phyloP scores from a whole-genome alignment of 305 asterid genomes.

The Solanum chacoense region DNA sequence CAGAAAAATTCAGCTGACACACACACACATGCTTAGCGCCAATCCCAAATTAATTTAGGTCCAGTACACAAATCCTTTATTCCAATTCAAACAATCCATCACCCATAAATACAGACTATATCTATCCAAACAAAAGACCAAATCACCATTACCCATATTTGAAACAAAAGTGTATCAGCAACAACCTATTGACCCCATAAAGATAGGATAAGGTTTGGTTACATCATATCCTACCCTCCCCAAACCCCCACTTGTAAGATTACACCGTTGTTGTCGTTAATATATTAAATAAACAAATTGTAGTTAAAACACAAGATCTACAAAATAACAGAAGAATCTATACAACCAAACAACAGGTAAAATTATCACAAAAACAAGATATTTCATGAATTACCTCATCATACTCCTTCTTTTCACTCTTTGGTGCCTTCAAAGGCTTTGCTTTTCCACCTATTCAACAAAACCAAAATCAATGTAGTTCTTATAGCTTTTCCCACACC shows the following conservation, averaged over 20 bases:
- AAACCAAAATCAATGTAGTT: background rate
- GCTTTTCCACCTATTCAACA: constrained; percentile 76
- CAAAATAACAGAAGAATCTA: background rate
- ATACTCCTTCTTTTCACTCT: constrained; percentile 69
- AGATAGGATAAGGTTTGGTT: background rate
- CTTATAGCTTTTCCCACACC: background rate
- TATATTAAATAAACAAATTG: background rate
- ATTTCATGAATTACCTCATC: constrained; percentile 41
- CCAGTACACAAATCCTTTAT: background rate
- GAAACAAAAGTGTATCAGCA: background rate
- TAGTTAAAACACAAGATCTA: background rate
- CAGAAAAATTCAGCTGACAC: background rate
- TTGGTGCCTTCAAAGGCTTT: constrained; percentile 91
- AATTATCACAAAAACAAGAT: background rate
- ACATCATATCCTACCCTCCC: background rate
- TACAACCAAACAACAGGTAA: background rate
- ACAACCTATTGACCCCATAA: background rate
- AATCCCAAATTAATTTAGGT: no score
- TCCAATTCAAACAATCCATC: background rate
- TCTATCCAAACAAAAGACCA: background rate
- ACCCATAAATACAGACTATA: background rate
- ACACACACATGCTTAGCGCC: background rate
- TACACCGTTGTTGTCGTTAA: background rate
- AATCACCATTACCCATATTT: background rate
- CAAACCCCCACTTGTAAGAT: background rate